Evolutionary conservation across 176 grass and related monocot genomes (phyloP), one percentile per base, ranked within the genome.

Genomic region (Oryza brachyantha): DNA sequence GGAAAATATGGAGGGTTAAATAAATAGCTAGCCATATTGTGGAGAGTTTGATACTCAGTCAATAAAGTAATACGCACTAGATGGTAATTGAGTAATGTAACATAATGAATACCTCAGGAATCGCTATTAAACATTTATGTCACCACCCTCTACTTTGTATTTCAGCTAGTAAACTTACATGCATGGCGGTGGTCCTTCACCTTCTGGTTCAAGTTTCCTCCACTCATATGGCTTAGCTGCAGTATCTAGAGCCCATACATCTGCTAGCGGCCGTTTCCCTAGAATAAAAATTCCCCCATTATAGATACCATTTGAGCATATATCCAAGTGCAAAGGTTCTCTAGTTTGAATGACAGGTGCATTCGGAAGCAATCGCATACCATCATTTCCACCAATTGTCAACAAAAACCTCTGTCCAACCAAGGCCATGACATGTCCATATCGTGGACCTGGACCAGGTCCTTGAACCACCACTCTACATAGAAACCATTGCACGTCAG

Each of bases 361-460:
- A 77, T 19, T 68, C 76, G 29, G 14, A 72, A 81, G 64, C 29
- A 86, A 86, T 68, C 54, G 19, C 63, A 46, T 90, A 95, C 96
- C 96, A 73, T 99, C 96, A 93, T 99, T 99, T 89, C 96, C 96
- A 84, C 96, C 96, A 66, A 99, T 93, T 46, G 96, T 91, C 86
- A 99, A 93, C 76, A 99, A 86, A 89, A 99, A 99, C 54, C 96
- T 88, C 76, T 99, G 96, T 32, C 96, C 96, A 64, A 99, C 96
- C 86, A 99, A 91, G 91, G 96, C 88, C 96, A 99, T 99, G 79
- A 99, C 96, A 89, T 99, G 96, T 52, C 96, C 96, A 64, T 96
- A 99, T 27, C 96, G 88, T 77, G 96, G 92, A 41, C 96, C 96
- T 87, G 96, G 96, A 87, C 96, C 96, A 78, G 90, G 96, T 72